Percentiles rank a stretch among this genome's conserved stretches.
These are phyloP conservation scores for Geotrichum siamense DNA, from an alignment of 1,139 yeast genomes.

Conservation along the genomic window DNA sequence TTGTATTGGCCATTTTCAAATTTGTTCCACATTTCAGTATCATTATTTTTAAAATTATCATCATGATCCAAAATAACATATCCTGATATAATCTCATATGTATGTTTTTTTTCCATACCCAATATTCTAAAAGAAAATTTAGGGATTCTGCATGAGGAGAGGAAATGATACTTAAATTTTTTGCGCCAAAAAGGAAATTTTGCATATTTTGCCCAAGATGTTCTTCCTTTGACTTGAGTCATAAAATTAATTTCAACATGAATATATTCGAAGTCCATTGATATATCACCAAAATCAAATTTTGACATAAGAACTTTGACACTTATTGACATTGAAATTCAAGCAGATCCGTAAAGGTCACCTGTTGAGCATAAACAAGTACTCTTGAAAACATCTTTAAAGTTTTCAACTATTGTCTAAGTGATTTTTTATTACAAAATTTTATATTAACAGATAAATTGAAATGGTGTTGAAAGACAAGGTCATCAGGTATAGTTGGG, in stretches of 20 bases:
- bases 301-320: constrained; percentile 66
- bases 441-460: constrained; percentile 7
- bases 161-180: constrained; percentile 43
- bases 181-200: constrained; percentile 50
- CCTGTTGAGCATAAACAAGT: constrained; percentile 43
- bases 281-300: background rate
- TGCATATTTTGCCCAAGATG: constrained; percentile 42
- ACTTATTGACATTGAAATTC: constrained; percentile 49
- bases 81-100: constrained; percentile 5
- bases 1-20: constrained; percentile 2
- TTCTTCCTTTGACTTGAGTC: constrained; percentile 51
- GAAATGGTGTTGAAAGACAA: background rate
- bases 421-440: constrained; percentile 1
- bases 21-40: constrained; percentile 10
- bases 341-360: constrained; percentile 34
- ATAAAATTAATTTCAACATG: constrained; percentile 52
- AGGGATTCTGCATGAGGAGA: constrained; percentile 24
- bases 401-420: constrained; percentile 67
- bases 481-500: background rate
- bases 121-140: constrained; percentile 14
- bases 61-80: constrained; percentile 1
- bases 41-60: constrained; percentile 1
- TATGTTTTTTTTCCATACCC: constrained; percentile 1
- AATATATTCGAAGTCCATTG: constrained; percentile 26
- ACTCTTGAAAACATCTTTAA: constrained; percentile 59